Evolutionary conservation across 2,329 filamentous ascomycete genomes (phyloP).

Genomic region (Rhinocladiella mackenziei): DNA sequence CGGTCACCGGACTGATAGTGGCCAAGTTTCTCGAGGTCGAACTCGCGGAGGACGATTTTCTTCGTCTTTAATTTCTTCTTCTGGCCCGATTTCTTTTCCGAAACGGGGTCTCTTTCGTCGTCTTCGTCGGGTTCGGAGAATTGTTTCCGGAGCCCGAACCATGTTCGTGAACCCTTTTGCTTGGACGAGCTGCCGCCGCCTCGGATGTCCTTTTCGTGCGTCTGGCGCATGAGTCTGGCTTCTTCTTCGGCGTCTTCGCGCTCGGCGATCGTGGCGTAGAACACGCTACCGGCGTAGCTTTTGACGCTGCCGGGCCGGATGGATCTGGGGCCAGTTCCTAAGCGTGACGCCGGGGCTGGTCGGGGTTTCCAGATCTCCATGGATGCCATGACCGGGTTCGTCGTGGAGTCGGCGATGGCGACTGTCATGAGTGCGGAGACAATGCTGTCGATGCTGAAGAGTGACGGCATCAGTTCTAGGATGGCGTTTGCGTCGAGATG

Average conservation of each 20-base stretch:
- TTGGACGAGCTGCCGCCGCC: conserved; percentile 6
- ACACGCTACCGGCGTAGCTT: conserved; percentile 23
- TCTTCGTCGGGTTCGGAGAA: not conserved
- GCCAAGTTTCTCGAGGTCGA: conserved; percentile 45
- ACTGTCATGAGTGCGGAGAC: conserved; percentile 45
- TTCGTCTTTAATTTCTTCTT: conserved; percentile 31
- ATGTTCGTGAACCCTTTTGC: conserved; percentile 15
- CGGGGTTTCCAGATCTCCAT: conserved; percentile 31
- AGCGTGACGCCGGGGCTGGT: conserved; percentile 22
- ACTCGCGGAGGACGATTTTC: conserved; percentile 40
- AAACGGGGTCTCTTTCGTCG: not conserved
- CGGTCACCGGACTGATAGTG: conserved; percentile 38
- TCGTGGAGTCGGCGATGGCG: conserved; percentile 42
- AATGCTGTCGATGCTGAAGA: conserved; percentile 48
- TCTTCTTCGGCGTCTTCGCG: conserved; percentile 42
- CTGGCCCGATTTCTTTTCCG: conserved; percentile 19
- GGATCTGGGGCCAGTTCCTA: conserved; percentile 11
- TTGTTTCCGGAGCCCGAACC: conserved; percentile 17
- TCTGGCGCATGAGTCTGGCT: conserved; percentile 35
- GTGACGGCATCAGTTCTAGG: conserved; percentile 40
- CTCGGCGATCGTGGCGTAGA: conserved; percentile 36
- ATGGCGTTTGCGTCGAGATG: conserved; percentile 40
- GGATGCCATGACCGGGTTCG: conserved; percentile 38
- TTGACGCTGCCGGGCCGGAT: conserved; percentile 32
- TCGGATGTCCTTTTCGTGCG: conserved; percentile 30